These are phyloP conservation scores for Prunus armeniaca DNA, from an alignment of 306 rosid genomes.

Conservation along the genomic window DNA sequence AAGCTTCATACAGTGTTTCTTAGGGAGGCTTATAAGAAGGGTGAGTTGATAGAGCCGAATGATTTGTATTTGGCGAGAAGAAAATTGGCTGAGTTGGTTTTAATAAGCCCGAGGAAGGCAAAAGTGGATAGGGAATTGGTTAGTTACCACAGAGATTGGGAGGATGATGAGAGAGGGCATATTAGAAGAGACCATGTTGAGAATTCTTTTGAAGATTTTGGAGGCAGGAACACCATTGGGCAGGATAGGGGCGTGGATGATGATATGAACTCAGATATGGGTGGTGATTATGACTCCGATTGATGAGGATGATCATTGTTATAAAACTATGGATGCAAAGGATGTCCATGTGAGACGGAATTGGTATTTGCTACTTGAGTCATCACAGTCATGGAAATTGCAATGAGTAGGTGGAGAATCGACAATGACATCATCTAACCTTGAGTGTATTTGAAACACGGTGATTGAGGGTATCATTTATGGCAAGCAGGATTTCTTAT, in stretches of 20 bases:
- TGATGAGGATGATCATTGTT: slow-evolving; percentile 37
- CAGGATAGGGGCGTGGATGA: slow-evolving; percentile 31
- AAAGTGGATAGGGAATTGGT: slow-evolving; percentile 65
- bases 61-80: slow-evolving; percentile 76
- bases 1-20: slow-evolving; percentile 93
- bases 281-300: slow-evolving; percentile 45
- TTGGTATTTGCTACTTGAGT: slow-evolving; percentile 4
- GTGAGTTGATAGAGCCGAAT: slow-evolving; percentile 74
- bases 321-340: slow-evolving; percentile 25
- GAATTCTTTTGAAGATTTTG: slow-evolving; percentile 34
- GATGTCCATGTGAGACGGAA: slow-evolving; percentile 8
- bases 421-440: neutral
- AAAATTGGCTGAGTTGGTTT: slow-evolving; percentile 67
- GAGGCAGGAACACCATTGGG: slow-evolving; percentile 20
- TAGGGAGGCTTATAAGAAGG: slow-evolving; percentile 73
- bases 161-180: slow-evolving; percentile 47
- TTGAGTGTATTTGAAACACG: neutral
- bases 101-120: slow-evolving; percentile 71
- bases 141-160: slow-evolving; percentile 52
- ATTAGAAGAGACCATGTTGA: slow-evolving; percentile 40
- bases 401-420: neutral
- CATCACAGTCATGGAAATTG: neutral
- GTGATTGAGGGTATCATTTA: neutral
- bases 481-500: neutral
- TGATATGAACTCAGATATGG: slow-evolving; percentile 30